These are phyloP conservation scores for Diplocarpon mali DNA, from an alignment of 2,329 filamentous ascomycete species.

Conservation along the genomic window DNA sequence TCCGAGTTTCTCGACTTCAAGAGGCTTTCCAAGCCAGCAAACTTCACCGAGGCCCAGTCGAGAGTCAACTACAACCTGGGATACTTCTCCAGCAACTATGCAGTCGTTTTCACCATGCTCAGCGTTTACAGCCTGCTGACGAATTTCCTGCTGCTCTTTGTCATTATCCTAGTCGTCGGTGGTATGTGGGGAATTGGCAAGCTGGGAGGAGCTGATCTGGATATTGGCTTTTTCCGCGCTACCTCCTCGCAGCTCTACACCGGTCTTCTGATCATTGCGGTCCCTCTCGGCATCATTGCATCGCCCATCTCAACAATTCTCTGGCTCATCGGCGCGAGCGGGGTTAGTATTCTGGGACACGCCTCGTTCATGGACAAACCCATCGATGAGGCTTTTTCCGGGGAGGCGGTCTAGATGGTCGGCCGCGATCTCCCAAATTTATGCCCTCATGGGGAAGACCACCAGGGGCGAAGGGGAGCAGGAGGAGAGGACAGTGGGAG, in stretches of 20 bases:
- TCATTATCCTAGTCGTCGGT: conserved; percentile 75
- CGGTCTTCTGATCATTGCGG: conserved; percentile 66
- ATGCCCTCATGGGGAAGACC: conserved; percentile 99
- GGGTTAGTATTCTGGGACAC: conserved; percentile 89
- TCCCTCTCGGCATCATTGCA: conserved; percentile 76
- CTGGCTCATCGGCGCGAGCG: conserved; percentile 93
- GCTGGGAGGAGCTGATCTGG: conserved; percentile 78
- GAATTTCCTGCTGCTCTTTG: conserved; percentile 78
- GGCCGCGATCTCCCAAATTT: conserved; percentile 95
- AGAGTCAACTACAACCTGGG: conserved; percentile 94
- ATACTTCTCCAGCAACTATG: conserved; percentile 98
- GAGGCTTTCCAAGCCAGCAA: conserved; percentile 85
- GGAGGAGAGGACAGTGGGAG: conserved; percentile 42
- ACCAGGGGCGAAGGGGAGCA: conserved; percentile 75
- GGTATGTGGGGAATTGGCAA: conserved; percentile 90
- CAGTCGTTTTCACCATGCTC: conserved; percentile 85
- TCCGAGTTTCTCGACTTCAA: conserved; percentile 95
- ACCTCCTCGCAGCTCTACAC: conserved; percentile 94
- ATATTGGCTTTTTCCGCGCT: conserved; percentile 71
- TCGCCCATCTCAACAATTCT: conserved; percentile 77
- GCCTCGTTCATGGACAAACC: conserved; percentile 95
- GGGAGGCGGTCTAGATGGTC: conserved; percentile 99
- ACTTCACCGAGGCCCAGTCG: conserved; percentile 82
- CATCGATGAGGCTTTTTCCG: conserved; percentile 99
- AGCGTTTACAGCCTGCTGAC: conserved; percentile 91